phyloP scores from a whole-genome alignment of 2,329 filamentous ascomycete species.

The Exophiala viscosa region DNA sequence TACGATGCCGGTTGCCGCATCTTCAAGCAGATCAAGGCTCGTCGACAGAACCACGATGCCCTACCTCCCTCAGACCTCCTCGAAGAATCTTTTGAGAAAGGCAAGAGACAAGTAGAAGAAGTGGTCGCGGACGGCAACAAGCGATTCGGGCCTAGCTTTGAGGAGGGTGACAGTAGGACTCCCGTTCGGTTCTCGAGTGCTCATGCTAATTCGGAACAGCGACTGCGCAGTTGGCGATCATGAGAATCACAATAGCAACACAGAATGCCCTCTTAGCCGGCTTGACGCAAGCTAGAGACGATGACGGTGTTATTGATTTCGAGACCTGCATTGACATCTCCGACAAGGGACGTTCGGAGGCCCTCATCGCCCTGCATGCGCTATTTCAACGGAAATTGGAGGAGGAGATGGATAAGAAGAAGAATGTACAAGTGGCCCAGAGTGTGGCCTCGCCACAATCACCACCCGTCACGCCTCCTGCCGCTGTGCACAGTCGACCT shows the following conservation, averaged over 20 bases:
- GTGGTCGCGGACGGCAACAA: conserved; percentile 7
- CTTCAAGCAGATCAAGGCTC: conserved; percentile 15
- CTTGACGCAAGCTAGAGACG: conserved; percentile 10
- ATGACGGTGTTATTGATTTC: conserved; percentile 18
- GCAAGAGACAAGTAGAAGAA: conserved; percentile 11
- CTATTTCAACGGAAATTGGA: conserved; percentile 12
- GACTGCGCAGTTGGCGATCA: conserved; percentile 10
- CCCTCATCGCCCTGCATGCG: conserved; percentile 10
- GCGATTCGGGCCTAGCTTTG: conserved; percentile 13
- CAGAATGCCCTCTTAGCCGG: conserved; percentile 15
- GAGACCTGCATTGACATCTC: conserved; percentile 15
- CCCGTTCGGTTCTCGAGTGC: not conserved
- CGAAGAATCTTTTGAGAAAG: conserved; percentile 16
- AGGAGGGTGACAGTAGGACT: conserved; percentile 13
- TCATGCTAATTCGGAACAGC: conserved; percentile 2
- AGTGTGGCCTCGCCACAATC: not conserved
- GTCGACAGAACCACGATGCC: conserved; percentile 14
- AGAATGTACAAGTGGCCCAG: not conserved
- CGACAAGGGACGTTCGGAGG: conserved; percentile 10
- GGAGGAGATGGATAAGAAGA: conserved; percentile 17
- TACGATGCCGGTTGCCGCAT: conserved; percentile 15
- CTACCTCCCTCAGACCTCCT: conserved; percentile 15
- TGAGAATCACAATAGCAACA: conserved; percentile 13
- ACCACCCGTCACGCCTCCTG: not conserved
- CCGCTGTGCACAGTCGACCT: not conserved